Base-by-base conservation (phyloP, 495 filamentous ascomycete genomes). In the Penicillium flavigenum region DNA sequence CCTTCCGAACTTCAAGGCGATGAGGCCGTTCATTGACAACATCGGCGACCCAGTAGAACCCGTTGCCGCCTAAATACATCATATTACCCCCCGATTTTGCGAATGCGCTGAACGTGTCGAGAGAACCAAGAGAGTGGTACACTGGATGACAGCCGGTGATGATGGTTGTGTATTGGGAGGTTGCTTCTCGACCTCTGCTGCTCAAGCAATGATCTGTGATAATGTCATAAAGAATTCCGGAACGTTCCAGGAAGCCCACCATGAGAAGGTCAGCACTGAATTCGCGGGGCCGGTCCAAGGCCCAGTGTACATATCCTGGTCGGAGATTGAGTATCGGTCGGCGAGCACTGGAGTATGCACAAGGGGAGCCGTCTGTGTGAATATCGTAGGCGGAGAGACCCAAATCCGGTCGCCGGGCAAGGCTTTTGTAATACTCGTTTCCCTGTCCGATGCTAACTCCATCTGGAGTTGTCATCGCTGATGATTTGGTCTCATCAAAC, bases 51-150 rank as follows among this genome's bases (percentile, higher is more conserved):
- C 57, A 59, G 42, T 72, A 72, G 54, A 66, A 72, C 7, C 69
- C 69, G 52, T 72, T 72, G 19, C 68, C 69, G 34, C 69, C 69
- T 4, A 72, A 56, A 47, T 70, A 72, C 59, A 68, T 63, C 44
- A 68, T 47, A 54, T 54, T 51, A 20, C 65, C 61, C 6, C 64
- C 64, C 7, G 45, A 47, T 19, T 46, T 56, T 24, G 58, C 44
- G 39, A 67, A 71, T n/a, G 54, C 57, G 9, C 39, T 39, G 7
- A 54, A 54, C 11, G 44, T 27, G 38, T 67, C 38, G 44, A 65
- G 48, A 56, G 47, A 36, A 20, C 42, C 14, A 5, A 60, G 47
- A 38, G 41, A 31, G 47, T 46, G 44, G 14, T 46, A 46, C n/a
- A 29, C 44, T 2, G 44, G 44, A 24, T 46, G 44, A 29, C 44